These are phyloP conservation scores for Lolium perenne DNA, from an alignment of 176 grass and related monocot genomes.

Conservation along the genomic window DNA sequence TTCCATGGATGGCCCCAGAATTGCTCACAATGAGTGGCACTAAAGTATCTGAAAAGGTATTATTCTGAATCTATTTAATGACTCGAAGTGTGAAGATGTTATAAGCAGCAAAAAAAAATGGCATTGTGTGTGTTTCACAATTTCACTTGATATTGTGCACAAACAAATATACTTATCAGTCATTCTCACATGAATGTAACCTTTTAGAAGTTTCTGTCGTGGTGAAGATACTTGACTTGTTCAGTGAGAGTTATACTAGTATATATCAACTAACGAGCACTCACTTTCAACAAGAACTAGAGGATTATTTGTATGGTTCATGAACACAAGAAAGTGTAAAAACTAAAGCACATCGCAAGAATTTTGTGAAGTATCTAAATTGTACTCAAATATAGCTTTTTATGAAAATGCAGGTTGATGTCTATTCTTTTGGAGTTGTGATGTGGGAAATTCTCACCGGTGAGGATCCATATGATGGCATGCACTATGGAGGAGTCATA, in stretches of 20 bases:
- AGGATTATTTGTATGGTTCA: background rate
- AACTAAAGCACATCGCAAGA: background rate
- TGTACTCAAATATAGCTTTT: background rate
- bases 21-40: slow-evolving; percentile 63
- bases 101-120: background rate
- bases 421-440: slow-evolving; percentile 90
- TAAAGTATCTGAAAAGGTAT: slow-evolving; percentile 91
- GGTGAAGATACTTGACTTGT: slow-evolving; percentile 4
- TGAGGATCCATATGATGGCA: slow-evolving; percentile 81
- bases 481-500: slow-evolving; percentile 95
- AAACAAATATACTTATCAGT: background rate
- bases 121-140: slow-evolving; percentile 21
- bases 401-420: slow-evolving; percentile 68
- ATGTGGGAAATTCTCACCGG: slow-evolving; percentile 98
- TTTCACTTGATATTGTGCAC: background rate
- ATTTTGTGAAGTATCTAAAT: background rate
- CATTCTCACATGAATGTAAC: background rate
- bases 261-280: background rate
- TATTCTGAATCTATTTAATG: slow-evolving; percentile 29
- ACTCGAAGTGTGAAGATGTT: background rate
- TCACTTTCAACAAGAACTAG: background rate
- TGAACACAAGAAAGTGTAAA: slow-evolving; percentile 3
- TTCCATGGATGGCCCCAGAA: slow-evolving; percentile 98
- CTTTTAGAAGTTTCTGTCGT: background rate
- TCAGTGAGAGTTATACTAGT: background rate